phyloP scores from a whole-genome alignment of 331 rosid species.

The Spiraea crenata region DNA sequence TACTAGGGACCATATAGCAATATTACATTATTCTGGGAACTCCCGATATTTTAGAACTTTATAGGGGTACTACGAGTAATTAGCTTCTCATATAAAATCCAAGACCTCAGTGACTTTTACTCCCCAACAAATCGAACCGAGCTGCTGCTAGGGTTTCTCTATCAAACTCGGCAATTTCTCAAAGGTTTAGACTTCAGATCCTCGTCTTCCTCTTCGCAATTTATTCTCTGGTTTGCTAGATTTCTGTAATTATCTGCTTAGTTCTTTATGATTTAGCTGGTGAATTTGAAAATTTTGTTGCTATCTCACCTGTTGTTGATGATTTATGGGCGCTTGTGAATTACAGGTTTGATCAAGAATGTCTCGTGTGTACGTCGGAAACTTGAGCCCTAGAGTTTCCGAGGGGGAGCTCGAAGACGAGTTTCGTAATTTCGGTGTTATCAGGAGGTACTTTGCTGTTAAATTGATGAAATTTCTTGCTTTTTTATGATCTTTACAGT shows the following conservation, averaged over 20 bases:
- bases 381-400: constrained; percentile 75
- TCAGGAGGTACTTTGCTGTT: constrained; percentile 54
- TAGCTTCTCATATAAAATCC: constrained; percentile 3
- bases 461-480: neutral
- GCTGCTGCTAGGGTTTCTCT: constrained; percentile 35
- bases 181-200: constrained; percentile 22
- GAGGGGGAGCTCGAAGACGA: constrained; percentile 95
- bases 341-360: constrained; percentile 42
- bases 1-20: neutral
- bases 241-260: neutral
- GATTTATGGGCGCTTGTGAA: neutral
- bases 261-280: neutral
- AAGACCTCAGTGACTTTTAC: neutral
- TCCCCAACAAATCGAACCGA: constrained; percentile 4
- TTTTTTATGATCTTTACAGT: neutral
- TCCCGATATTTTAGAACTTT: neutral
- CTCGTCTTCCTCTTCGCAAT: neutral
- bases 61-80: constrained; percentile 2
- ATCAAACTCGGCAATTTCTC: neutral
- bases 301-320: neutral
- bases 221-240: neutral
- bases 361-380: constrained; percentile 95
- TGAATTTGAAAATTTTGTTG: neutral
- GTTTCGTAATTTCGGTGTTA: constrained; percentile 85
- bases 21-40: neutral